Conservation (phyloP, 768 basidiomycete species). For the Boletus reticuloceps region DNA sequence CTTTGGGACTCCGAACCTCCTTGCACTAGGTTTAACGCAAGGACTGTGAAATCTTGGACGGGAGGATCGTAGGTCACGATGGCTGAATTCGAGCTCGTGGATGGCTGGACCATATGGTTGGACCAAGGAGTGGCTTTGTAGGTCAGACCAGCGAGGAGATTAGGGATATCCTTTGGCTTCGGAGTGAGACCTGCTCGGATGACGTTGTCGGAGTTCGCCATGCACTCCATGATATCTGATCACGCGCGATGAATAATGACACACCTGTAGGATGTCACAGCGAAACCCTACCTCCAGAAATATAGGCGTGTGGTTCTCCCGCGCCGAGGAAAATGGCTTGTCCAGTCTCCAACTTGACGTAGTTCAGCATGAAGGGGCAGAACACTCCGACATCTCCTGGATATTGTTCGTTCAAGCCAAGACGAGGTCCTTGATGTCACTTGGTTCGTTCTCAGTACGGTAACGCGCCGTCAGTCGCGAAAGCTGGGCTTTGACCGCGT, state of each 20-base stretch:
- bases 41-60: conserved; percentile 89
- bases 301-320: conserved; percentile 95
- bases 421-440: conserved; percentile 60
- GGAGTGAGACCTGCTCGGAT: conserved; percentile 98
- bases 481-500: conserved; percentile 53
- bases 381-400: conserved; percentile 93
- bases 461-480: conserved; percentile 62
- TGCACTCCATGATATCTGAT: conserved; percentile 95
- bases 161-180: conserved; percentile 91
- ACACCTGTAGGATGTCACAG: background rate
- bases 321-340: conserved; percentile 95
- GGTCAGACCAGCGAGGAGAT: conserved; percentile 83
- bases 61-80: conserved; percentile 83
- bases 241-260: background rate
- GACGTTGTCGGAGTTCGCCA: conserved; percentile 99
- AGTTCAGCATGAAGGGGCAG: conserved; percentile 87
- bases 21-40: conserved; percentile 51
- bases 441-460: conserved; percentile 42
- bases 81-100: conserved; percentile 40
- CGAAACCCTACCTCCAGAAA: conserved; percentile 72
- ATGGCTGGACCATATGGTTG: conserved; percentile 69
- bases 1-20: conserved; percentile 54
- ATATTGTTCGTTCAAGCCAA: conserved; percentile 67
- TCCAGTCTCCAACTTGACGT: conserved; percentile 73
- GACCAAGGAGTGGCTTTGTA: conserved; percentile 70